phyloP scores from a whole-genome alignment of 2,329 filamentous ascomycete species.

The Arthrobotrys musiformis region DNA sequence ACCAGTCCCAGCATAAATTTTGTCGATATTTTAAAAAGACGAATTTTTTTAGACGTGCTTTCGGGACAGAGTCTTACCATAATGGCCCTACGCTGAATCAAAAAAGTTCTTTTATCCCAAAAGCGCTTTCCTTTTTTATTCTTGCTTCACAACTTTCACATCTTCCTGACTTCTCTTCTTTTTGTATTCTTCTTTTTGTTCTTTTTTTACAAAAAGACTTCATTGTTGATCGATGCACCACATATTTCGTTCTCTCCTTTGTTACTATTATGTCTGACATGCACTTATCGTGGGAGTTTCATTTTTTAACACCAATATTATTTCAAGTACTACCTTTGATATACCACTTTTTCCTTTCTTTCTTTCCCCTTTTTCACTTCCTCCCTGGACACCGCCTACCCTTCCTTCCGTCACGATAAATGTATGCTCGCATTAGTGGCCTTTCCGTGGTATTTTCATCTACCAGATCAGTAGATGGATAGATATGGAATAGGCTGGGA shows the following conservation, averaged over 20 bases:
- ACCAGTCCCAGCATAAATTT: constrained; percentile 41
- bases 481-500: not conserved
- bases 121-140: constrained; percentile 11
- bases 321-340: not conserved
- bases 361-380: not conserved
- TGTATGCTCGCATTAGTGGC: constrained; percentile 1
- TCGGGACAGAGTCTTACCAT: not conserved
- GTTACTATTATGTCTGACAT: constrained; percentile 1
- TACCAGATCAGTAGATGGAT: not conserved
- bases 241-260: not conserved
- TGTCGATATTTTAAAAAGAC: not conserved
- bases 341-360: not conserved
- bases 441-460: not conserved
- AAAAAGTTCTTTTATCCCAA: constrained; percentile 33
- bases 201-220: constrained; percentile 9
- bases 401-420: too few relatives aligned
- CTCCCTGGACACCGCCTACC: not conserved
- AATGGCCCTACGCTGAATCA: not conserved
- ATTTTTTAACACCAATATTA: not conserved
- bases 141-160: not conserved
- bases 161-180: too few relatives aligned
- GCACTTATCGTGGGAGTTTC: constrained; percentile 53
- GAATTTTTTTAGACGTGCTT: not conserved
- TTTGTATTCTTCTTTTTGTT: not conserved
- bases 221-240: constrained; percentile 45